Percentiles rank a stretch among this genome's conserved stretches.
Conservation (phyloP, 2,329 filamentous ascomycete species). For the Alternaria consortialis region DNA sequence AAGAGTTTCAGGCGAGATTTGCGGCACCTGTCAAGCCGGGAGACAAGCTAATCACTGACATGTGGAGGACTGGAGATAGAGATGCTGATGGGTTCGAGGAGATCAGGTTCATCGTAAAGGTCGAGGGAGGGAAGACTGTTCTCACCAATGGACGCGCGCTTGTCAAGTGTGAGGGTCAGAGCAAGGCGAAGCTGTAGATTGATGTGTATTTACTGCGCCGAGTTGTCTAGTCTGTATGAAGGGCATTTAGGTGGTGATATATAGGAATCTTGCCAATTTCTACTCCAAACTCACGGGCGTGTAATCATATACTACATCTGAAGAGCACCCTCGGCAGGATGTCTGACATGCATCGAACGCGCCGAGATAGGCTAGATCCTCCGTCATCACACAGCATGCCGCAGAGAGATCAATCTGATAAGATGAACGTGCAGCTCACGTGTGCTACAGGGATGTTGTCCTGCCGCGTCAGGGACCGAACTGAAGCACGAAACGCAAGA, state of each 20-base stretch:
- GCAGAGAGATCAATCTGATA: conserved; percentile 30
- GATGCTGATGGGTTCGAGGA: conserved; percentile 77
- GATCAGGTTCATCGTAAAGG: conserved; percentile 78
- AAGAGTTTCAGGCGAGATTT: conserved; percentile 89
- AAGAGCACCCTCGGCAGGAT: background rate
- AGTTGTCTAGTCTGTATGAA: background rate
- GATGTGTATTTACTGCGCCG: background rate
- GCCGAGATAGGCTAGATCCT: conserved; percentile 30
- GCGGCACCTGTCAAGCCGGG: conserved; percentile 84
- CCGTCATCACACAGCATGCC: conserved; percentile 10
- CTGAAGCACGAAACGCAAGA: conserved; percentile 22
- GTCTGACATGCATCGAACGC: conserved; percentile 12
- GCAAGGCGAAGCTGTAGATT: conserved; percentile 51
- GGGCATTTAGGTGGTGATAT: background rate
- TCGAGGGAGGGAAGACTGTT: conserved; percentile 83
- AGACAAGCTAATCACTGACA: conserved; percentile 81
- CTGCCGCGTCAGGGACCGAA: background rate
- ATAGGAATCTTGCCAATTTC: too few species aligned
- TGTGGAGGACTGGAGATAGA: conserved; percentile 78
- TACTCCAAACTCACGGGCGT: background rate
- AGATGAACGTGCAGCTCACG: conserved; percentile 30
- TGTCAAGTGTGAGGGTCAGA: conserved; percentile 69
- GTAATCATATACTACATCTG: background rate
- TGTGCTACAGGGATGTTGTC: background rate
- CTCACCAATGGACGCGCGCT: conserved; percentile 86